These are phyloP conservation scores for Fraxinus floribunda DNA, from an alignment of 305 asterid genomes.

Conservation along the genomic window DNA sequence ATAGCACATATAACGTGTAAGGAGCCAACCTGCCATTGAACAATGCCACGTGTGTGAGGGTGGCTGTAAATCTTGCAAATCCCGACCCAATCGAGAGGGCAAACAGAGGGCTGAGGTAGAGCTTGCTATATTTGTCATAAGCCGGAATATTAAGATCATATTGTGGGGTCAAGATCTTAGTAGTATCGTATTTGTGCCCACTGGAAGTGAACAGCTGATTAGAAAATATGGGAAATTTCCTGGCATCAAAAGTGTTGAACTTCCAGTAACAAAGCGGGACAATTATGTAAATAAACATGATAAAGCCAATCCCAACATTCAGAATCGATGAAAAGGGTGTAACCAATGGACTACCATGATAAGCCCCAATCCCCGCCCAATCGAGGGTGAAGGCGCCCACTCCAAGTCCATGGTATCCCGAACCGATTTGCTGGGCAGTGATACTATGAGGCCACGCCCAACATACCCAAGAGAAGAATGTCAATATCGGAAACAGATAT, in stretches of 20 bases:
- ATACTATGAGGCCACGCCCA: conserved; percentile 92
- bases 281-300: conserved; percentile 86
- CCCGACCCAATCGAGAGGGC: conserved; percentile 97
- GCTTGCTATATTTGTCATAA: conserved; percentile 76
- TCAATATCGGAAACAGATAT: conserved; percentile 77
- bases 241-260: conserved; percentile 84
- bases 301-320: conserved; percentile 75
- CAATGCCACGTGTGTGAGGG: conserved; percentile 88
- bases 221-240: conserved; percentile 84
- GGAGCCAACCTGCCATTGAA: conserved; percentile 78
- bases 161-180: conserved; percentile 80
- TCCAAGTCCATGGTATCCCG: conserved; percentile 92
- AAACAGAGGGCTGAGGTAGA: conserved; percentile 91
- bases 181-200: conserved; percentile 74
- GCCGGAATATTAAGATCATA: conserved; percentile 74
- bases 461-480: conserved; percentile 97
- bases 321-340: conserved; percentile 83
- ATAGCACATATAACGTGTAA: background rate
- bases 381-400: conserved; percentile 94
- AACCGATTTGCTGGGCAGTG: conserved; percentile 97
- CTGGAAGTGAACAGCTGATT: conserved; percentile 67
- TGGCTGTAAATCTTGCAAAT: conserved; percentile 93
- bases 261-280: conserved; percentile 95
- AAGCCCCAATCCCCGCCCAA: conserved; percentile 98
- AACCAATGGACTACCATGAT: conserved; percentile 95